A percentile compares a stretch with the other conserved stretches of the same genome.
These are phyloP conservation scores for Russula foetens DNA, from an alignment of 768 basidiomycete species.

Conservation along the genomic window DNA sequence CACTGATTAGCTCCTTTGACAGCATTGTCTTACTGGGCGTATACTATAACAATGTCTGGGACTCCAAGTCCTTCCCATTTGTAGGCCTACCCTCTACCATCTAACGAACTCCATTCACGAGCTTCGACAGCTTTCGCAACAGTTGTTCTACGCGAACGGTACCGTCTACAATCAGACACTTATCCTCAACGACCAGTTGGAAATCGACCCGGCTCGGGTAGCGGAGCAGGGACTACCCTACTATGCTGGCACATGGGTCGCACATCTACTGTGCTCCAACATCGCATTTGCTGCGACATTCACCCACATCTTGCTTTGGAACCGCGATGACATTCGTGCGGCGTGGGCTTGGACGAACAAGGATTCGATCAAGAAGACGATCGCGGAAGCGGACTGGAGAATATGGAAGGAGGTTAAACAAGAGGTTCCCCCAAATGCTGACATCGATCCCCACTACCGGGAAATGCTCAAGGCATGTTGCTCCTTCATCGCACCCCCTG, in stretches of 20 bases:
- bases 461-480: slow-evolving; percentile 40
- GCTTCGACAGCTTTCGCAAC: slow-evolving; percentile 20
- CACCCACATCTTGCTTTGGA: slow-evolving; percentile 42
- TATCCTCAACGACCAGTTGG: slow-evolving; percentile 32
- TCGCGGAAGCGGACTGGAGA: slow-evolving; percentile 31
- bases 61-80: slow-evolving; percentile 18
- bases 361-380: slow-evolving; percentile 29
- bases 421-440: slow-evolving; percentile 23
- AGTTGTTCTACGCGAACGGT: slow-evolving; percentile 23
- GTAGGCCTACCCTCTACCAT: background rate
- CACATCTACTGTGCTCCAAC: slow-evolving; percentile 37
- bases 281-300: slow-evolving; percentile 42
- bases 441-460: slow-evolving; percentile 42
- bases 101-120: background rate
- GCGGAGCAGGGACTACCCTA: slow-evolving; percentile 38
- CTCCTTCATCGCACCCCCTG: background rate
- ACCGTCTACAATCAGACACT: slow-evolving; percentile 22
- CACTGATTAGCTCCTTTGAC: background rate
- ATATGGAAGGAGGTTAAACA: slow-evolving; percentile 36
- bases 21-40: slow-evolving; percentile 24
- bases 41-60: slow-evolving; percentile 25
- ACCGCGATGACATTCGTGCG: slow-evolving; percentile 33
- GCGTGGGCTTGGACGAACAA: slow-evolving; percentile 43
- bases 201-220: slow-evolving; percentile 35
- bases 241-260: slow-evolving; percentile 42